phyloP scores from a whole-genome alignment of 139 green algal genomes.

The Coelastrella sp. region DNA sequence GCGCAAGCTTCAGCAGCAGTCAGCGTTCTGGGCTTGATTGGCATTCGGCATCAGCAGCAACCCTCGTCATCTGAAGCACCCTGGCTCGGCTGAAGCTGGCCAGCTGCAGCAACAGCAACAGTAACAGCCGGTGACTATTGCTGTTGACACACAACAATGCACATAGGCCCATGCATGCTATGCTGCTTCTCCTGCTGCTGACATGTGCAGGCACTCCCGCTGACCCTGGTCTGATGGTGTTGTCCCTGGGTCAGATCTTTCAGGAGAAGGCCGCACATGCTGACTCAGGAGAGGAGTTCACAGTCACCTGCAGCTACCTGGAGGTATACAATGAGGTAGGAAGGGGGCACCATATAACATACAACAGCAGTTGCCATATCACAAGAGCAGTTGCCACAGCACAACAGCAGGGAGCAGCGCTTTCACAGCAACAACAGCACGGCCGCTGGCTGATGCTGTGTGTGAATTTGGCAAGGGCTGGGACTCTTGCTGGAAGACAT shows the following conservation, averaged over 20 bases:
- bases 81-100: background rate
- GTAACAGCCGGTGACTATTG: background rate
- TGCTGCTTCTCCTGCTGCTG: background rate
- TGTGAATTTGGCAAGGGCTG: background rate
- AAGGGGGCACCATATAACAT: too few relatives aligned
- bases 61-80: too few relatives aligned
- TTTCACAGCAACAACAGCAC: background rate
- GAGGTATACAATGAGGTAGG: slow-evolving; percentile 87
- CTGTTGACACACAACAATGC: background rate
- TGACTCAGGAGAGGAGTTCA: slow-evolving; percentile 59
- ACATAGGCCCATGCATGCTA: too few relatives aligned
- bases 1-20: too few relatives aligned
- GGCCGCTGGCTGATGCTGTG: background rate
- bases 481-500: too few relatives aligned
- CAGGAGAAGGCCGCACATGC: slow-evolving; percentile 56
- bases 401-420: too few relatives aligned
- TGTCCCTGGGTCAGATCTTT: slow-evolving; percentile 84
- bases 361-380: too few relatives aligned
- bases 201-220: slow-evolving; percentile 53
- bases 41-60: too few relatives aligned
- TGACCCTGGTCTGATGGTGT: slow-evolving; percentile 89
- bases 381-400: too few relatives aligned
- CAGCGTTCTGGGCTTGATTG: too few relatives aligned
- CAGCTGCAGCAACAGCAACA: background rate
- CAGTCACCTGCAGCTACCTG: slow-evolving; percentile 79